Percentiles rank a stretch among this genome's conserved stretches.
phyloP scores from a whole-genome alignment of 371 early-diverging fungal species.

The Actinomortierella ambigua region DNA sequence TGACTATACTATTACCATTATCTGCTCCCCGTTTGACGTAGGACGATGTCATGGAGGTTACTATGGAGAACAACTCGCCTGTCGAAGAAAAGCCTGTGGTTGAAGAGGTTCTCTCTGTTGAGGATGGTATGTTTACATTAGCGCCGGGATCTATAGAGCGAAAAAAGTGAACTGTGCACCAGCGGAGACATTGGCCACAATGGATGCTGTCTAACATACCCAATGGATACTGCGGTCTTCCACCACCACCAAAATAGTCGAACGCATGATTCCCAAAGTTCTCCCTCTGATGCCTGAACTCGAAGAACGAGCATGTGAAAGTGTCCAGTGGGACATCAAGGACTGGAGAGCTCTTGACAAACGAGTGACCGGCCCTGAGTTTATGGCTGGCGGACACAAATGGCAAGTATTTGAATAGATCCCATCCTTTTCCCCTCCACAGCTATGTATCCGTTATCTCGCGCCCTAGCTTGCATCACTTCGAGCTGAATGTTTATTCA shows the following conservation, averaged over 20 bases:
- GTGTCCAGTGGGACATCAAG: conserved; percentile 62
- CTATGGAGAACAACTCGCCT: conserved; percentile 18
- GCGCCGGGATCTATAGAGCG: too few species aligned
- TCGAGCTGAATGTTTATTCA: neutral
- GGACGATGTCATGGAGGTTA: conserved; percentile 40
- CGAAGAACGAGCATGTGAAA: conserved; percentile 55
- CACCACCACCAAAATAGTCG: conserved; percentile 12
- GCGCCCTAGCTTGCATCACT: neutral
- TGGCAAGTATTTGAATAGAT: conserved; percentile 50
- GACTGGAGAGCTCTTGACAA: conserved; percentile 59
- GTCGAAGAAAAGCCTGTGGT: conserved; percentile 6
- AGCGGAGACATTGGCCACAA: too few species aligned
- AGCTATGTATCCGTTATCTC: conserved; percentile 2
- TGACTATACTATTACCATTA: too few species aligned
- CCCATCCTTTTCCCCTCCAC: neutral
- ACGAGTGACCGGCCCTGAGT: conserved; percentile 59
- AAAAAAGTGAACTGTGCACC: too few species aligned
- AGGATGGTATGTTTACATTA: conserved; percentile 42
- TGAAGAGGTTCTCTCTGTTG: conserved; percentile 25
- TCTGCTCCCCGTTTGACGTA: neutral
- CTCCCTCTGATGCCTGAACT: conserved; percentile 46
- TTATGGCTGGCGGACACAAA: conserved; percentile 62
- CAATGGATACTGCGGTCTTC: neutral
- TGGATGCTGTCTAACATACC: too few species aligned
- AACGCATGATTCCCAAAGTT: conserved; percentile 35